phyloP scores from a whole-genome alignment of 2,329 filamentous ascomycete species.

The Herpotrichia juniperi region DNA sequence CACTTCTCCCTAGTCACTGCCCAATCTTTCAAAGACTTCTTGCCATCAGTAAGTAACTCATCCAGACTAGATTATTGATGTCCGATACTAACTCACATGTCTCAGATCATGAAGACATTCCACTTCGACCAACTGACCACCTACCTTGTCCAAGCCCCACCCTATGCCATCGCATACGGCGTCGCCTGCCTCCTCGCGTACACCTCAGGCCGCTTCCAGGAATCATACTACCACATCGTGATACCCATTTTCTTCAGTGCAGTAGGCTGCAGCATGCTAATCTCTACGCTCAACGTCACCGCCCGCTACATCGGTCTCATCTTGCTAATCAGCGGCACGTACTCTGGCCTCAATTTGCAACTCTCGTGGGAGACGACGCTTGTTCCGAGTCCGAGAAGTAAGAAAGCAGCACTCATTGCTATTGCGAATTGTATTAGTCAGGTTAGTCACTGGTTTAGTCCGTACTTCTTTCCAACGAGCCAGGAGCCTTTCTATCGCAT shows the following conservation, averaged over 20 bases:
- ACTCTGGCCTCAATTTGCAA: constrained; percentile 46
- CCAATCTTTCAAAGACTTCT: constrained; percentile 31
- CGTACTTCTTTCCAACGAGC: too few relatives aligned
- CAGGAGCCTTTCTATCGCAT: too few relatives aligned
- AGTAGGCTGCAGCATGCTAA: constrained; percentile 19
- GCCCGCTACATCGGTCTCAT: constrained; percentile 27
- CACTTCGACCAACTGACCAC: constrained; percentile 19
- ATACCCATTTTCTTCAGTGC: constrained; percentile 12
- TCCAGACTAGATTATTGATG: too few relatives aligned
- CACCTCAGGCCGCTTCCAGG: constrained; percentile 23
- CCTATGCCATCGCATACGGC: constrained; percentile 32
- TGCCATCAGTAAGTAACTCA: too few relatives aligned
- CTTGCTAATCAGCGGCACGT: constrained; percentile 33
- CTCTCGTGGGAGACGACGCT: constrained; percentile 49
- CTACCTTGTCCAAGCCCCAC: constrained; percentile 48
- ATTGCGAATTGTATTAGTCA: too few relatives aligned
- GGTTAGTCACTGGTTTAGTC: too few relatives aligned
- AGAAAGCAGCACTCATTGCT: constrained; percentile 47
- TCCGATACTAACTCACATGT: too few relatives aligned
- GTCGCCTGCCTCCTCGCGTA: constrained; percentile 18
- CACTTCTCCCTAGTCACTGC: constrained; percentile 38
- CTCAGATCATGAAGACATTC: constrained; percentile 1
- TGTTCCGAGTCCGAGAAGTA: constrained; percentile 45
- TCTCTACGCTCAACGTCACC: constrained; percentile 24
- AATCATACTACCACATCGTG: constrained; percentile 25